phyloP scores from a whole-genome alignment of 768 basidiomycete species.

The Lentinus tigrinus region DNA sequence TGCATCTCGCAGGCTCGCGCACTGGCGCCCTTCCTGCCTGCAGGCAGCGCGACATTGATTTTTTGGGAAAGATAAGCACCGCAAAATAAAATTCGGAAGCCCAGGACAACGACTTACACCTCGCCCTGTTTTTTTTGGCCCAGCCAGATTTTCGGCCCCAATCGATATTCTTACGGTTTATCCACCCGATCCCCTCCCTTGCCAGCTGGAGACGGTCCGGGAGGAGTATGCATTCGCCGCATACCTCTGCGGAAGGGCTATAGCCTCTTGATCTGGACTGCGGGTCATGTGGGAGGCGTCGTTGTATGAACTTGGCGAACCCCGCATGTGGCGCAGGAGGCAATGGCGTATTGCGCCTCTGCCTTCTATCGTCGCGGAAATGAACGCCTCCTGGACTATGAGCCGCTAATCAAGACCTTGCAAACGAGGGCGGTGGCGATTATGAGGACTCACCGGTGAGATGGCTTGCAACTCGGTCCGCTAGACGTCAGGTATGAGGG shows the following conservation, averaged over 20 bases:
- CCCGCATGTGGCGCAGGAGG: not conserved
- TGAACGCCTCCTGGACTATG: not conserved
- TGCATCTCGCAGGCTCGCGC: not conserved
- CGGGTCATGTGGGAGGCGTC: not conserved
- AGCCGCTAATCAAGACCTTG: not conserved
- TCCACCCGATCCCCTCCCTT: not conserved
- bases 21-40: not conserved
- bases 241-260: not conserved
- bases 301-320: not conserved
- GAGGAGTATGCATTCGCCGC: not conserved
- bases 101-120: not conserved
- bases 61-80: not conserved
- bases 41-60: not conserved
- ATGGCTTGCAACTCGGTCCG: too few species aligned
- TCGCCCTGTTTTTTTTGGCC: not conserved
- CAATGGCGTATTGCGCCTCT: not conserved
- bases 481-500: too few species aligned
- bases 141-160: not conserved
- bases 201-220: not conserved
- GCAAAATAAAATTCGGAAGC: not conserved
- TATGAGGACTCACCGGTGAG: not conserved
- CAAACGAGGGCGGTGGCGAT: not conserved
- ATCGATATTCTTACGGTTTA: not conserved
- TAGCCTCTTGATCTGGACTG: not conserved
- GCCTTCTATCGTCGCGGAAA: not conserved